These are phyloP conservation scores for Aspergillus niger DNA, from an alignment of 2,329 filamentous ascomycete species.

Conservation along the genomic window DNA sequence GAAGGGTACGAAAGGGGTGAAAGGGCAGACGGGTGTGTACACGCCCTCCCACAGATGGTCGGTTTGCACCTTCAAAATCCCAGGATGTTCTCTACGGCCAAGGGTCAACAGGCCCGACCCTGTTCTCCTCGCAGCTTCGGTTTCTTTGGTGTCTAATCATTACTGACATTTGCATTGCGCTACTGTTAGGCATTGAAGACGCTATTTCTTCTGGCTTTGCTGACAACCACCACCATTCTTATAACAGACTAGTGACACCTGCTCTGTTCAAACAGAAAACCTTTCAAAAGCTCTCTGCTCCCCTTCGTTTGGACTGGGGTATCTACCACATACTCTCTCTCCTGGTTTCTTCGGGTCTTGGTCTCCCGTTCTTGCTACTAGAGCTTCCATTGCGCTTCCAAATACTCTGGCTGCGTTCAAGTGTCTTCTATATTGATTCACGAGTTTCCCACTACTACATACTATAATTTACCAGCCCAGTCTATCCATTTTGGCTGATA, in stretches of 20 bases:
- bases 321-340: not conserved
- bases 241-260: constrained; percentile 3
- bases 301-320: not conserved
- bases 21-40: not conserved
- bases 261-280: not conserved
- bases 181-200: constrained; percentile 24
- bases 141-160: constrained; percentile 21
- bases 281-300: not conserved
- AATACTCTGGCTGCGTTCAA: not conserved
- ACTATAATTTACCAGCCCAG: not conserved
- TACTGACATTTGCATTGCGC: constrained; percentile 24
- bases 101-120: constrained; percentile 13
- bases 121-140: constrained; percentile 10
- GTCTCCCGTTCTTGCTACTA: constrained; percentile 3
- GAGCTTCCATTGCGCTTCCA: not conserved
- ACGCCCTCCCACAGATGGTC: not conserved
- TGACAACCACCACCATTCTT: constrained; percentile 15
- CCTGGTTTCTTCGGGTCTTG: not conserved
- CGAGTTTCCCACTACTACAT: not conserved
- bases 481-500: not conserved
- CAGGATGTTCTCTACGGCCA: constrained; percentile 10
- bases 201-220: constrained; percentile 19
- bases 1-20: not conserved
- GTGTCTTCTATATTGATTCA: not conserved
- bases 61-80: constrained; percentile 2